These are phyloP conservation scores for Monilinia fructicola DNA, from an alignment of 2,329 filamentous ascomycete species.

Conservation along the genomic window DNA sequence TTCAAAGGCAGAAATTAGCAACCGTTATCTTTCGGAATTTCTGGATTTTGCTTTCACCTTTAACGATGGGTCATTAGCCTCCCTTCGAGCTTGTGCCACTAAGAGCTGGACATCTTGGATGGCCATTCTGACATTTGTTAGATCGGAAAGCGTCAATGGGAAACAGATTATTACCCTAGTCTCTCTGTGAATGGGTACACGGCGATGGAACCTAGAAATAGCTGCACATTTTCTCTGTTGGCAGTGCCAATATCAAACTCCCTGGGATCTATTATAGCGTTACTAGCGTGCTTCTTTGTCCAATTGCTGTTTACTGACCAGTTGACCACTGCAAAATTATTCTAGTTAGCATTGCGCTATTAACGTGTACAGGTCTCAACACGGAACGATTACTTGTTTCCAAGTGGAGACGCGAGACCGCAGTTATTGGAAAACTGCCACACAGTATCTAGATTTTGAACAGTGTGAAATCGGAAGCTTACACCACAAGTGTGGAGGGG, in stretches of 20 bases:
- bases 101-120: conserved; percentile 57
- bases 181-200: conserved; percentile 54
- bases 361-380: not conserved
- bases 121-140: conserved; percentile 49
- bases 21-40: not conserved
- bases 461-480: conserved; percentile 1
- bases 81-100: conserved; percentile 54
- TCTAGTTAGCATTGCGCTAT: conserved; percentile 1
- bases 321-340: conserved; percentile 53
- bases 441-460: not conserved
- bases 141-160: conserved; percentile 22
- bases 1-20: conserved; percentile 26
- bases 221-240: conserved; percentile 56
- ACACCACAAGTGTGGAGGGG: conserved; percentile 63
- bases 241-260: conserved; percentile 53
- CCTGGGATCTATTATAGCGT: conserved; percentile 46
- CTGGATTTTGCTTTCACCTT: conserved; percentile 48
- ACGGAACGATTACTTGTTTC: not conserved
- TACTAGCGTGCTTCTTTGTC: conserved; percentile 4
- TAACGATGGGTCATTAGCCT: conserved; percentile 53
- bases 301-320: conserved; percentile 49
- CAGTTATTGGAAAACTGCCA: not conserved
- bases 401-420: not conserved
- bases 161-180: conserved; percentile 29
- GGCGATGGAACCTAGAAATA: conserved; percentile 55